Evolutionary conservation across 2,329 filamentous ascomycete genomes (phyloP).

Genomic region (Alternaria longipes): DNA sequence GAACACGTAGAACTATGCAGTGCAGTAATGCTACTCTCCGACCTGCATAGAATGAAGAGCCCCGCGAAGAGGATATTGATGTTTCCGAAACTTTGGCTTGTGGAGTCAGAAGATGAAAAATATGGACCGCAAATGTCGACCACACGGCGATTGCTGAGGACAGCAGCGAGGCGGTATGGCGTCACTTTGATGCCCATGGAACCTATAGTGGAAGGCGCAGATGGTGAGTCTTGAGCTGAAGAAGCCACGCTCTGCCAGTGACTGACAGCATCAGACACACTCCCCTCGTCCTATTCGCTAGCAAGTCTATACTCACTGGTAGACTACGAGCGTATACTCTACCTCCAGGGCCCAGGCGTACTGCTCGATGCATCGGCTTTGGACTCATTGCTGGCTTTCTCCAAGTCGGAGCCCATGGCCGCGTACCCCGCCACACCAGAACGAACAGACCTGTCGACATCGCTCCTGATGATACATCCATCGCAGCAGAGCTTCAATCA

Average conservation of each 20-base stretch:
- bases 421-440: constrained; percentile 46
- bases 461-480: constrained; percentile 51
- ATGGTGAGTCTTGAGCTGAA: constrained; percentile 31
- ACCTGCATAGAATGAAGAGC: constrained; percentile 56
- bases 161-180: constrained; percentile 57
- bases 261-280: constrained; percentile 32
- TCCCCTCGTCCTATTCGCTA: constrained; percentile 54
- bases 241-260: not conserved
- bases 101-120: constrained; percentile 46
- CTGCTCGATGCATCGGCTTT: constrained; percentile 58
- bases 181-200: constrained; percentile 57
- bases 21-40: constrained; percentile 60
- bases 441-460: constrained; percentile 45
- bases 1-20: constrained; percentile 59
- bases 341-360: constrained; percentile 56
- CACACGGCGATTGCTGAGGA: constrained; percentile 55
- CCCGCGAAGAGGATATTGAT: constrained; percentile 57
- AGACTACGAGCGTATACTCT: constrained; percentile 57
- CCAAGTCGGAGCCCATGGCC: constrained; percentile 47
- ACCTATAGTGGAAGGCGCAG: constrained; percentile 48
- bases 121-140: constrained; percentile 56
- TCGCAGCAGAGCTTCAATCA: constrained; percentile 45
- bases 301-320: constrained; percentile 56
- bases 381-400: constrained; percentile 56
- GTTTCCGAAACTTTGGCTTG: constrained; percentile 55